Evolutionary conservation across 352 stramenopile species (phyloP).

Genomic region (Phytophthora sp.): DNA sequence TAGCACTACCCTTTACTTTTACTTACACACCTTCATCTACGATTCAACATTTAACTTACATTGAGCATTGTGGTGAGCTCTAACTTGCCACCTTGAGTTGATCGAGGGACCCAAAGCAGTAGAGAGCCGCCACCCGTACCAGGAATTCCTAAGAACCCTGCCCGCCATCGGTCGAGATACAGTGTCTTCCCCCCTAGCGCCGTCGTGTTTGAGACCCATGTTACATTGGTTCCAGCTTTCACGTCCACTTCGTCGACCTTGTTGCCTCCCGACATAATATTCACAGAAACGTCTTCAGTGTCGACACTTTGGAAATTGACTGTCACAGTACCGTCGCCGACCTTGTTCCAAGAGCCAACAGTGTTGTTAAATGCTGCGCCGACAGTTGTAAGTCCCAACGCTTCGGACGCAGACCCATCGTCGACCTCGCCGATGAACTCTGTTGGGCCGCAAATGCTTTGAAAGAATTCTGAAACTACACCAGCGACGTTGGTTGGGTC

Average conservation of each 20-base stretch:
- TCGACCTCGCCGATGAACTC: constrained; percentile 53
- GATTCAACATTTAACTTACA: constrained; percentile 32
- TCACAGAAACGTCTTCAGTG: constrained; percentile 41
- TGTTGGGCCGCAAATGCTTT: constrained; percentile 56
- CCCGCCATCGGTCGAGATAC: constrained; percentile 58
- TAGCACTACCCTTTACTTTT: not conserved
- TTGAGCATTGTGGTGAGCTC: constrained; percentile 46
- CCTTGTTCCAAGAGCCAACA: constrained; percentile 37
- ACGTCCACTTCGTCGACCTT: constrained; percentile 39
- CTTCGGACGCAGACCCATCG: constrained; percentile 33
- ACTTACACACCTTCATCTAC: not conserved
- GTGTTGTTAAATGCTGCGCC: constrained; percentile 45
- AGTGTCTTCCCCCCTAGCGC: constrained; percentile 43
- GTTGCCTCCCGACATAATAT: constrained; percentile 24
- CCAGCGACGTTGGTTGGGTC: constrained; percentile 47
- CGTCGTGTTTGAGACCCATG: constrained; percentile 36
- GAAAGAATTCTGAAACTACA: constrained; percentile 53
- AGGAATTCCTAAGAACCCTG: constrained; percentile 41
- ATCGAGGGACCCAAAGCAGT: constrained; percentile 42
- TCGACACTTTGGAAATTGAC: constrained; percentile 47
- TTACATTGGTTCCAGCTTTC: constrained; percentile 25
- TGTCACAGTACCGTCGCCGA: constrained; percentile 26
- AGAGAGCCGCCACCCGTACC: constrained; percentile 49
- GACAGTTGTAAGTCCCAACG: constrained; percentile 37
- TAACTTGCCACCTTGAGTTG: constrained; percentile 29